Percentiles rank a stretch among this genome's conserved stretches.
Conservation (phyloP, 129 eudicot genomes). For the Lactuca sativa region DNA sequence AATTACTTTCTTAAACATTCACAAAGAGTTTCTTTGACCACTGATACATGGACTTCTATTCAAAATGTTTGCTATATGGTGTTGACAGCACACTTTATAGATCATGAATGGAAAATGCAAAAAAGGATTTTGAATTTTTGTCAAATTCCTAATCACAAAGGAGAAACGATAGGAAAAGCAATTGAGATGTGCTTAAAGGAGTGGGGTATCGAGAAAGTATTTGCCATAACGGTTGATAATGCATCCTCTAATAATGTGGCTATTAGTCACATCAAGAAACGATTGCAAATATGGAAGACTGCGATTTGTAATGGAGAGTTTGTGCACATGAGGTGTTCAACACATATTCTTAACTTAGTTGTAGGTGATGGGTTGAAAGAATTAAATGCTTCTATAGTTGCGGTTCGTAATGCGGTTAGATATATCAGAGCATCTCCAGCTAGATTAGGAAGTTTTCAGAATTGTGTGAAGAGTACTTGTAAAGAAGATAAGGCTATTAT, state of each 20-base stretch:
- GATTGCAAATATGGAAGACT: not conserved
- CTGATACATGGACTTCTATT: slow-evolving; percentile 2
- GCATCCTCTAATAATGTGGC: slow-evolving; percentile 1
- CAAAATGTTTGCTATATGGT: not conserved
- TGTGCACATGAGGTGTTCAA: not conserved
- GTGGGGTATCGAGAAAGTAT: not conserved
- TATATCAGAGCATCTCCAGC: not conserved
- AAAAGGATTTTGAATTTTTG: not conserved
- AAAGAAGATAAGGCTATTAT: not conserved
- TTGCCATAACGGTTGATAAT: not conserved
- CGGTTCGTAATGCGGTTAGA: not conserved
- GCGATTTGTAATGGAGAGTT: not conserved
- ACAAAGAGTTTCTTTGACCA: slow-evolving; percentile 8
- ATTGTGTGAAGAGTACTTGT: not conserved
- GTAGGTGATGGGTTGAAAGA: not conserved
- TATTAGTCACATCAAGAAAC: too few species aligned
- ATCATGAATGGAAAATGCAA: not conserved
- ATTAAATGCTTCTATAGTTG: not conserved
- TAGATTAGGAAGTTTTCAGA: not conserved
- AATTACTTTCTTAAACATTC: not conserved
- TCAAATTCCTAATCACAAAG: too few species aligned
- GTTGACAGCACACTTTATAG: not conserved
- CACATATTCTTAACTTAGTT: not conserved
- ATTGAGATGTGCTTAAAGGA: not conserved
- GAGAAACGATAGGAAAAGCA: not conserved